A percentile compares a stretch with the other conserved stretches of the same genome.
Evolutionary conservation across 441 rosid species (phyloP).

Genomic region (Croton laevigatus): DNA sequence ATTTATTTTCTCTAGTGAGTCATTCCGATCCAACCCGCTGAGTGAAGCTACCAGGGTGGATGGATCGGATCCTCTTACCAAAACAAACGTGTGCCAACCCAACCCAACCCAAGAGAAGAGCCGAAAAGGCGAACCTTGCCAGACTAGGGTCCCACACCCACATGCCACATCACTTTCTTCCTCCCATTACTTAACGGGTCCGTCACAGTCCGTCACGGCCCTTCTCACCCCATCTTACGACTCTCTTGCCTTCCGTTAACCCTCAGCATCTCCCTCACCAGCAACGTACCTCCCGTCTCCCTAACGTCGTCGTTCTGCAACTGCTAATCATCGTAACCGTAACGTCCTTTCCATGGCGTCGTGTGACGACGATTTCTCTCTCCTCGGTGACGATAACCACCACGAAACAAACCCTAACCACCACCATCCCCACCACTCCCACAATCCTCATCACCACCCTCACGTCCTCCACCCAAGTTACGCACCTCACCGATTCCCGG

Average conservation of each 20-base stretch:
- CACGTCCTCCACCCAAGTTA: slow-evolving; percentile 34
- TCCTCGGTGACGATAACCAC: slow-evolving; percentile 51
- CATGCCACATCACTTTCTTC: slow-evolving; percentile 14
- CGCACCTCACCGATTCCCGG: slow-evolving; percentile 40
- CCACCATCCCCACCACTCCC: slow-evolving; percentile 37
- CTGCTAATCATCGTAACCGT: slow-evolving; percentile 32
- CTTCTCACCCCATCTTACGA: slow-evolving; percentile 23
- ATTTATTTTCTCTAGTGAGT: too few species aligned
- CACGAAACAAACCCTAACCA: slow-evolving; percentile 35
- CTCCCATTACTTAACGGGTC: slow-evolving; percentile 44
- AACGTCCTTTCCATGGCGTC: slow-evolving; percentile 44
- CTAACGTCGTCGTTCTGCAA: slow-evolving; percentile 47
- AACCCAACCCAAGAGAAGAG: too few species aligned
- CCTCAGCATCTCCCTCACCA: slow-evolving; percentile 14
- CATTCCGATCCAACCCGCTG: not conserved
- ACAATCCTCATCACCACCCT: slow-evolving; percentile 32
- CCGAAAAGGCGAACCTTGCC: not conserved
- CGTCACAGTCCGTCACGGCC: slow-evolving; percentile 48
- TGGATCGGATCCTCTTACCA: not conserved
- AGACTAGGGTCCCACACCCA: slow-evolving; percentile 11
- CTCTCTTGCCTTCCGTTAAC: slow-evolving; percentile 38
- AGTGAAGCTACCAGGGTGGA: not conserved
- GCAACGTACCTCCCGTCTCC: slow-evolving; percentile 20
- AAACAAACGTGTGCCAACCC: not conserved
- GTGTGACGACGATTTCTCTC: slow-evolving; percentile 75